Evolutionary conservation across 2,329 filamentous ascomycete species (phyloP).

Genomic region (Penicillium sp.): DNA sequence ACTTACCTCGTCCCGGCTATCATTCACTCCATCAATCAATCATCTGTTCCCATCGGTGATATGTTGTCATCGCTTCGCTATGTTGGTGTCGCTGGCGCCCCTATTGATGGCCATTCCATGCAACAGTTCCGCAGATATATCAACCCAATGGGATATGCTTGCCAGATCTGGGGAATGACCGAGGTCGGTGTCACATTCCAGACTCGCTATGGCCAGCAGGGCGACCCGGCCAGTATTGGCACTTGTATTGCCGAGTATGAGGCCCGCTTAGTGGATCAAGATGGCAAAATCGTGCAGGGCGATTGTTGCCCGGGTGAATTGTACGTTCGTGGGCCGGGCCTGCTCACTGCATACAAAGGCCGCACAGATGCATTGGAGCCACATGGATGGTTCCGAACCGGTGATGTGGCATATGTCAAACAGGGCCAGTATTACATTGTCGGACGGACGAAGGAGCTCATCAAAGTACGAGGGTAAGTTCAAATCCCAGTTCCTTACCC

Average conservation of each 20-base stretch:
- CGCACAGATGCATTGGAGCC: slow-evolving; percentile 36
- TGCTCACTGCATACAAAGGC: slow-evolving; percentile 40
- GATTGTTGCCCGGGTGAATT: slow-evolving; percentile 42
- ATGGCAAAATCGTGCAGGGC: slow-evolving; percentile 30
- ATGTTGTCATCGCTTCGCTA: slow-evolving; percentile 44
- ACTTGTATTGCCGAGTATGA: slow-evolving; percentile 43
- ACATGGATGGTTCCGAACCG: slow-evolving; percentile 46
- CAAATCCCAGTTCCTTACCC: background rate
- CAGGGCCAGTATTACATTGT: slow-evolving; percentile 41
- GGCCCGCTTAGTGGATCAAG: slow-evolving; percentile 35
- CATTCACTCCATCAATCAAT: slow-evolving; percentile 37
- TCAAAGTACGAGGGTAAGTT: slow-evolving; percentile 47
- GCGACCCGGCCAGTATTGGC: slow-evolving; percentile 50
- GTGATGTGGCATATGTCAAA: slow-evolving; percentile 41
- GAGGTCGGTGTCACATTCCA: slow-evolving; percentile 50
- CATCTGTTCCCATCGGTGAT: slow-evolving; percentile 21
- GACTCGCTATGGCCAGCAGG: slow-evolving; percentile 39
- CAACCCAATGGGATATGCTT: slow-evolving; percentile 41
- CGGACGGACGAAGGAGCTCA: slow-evolving; percentile 45
- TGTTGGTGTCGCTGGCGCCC: slow-evolving; percentile 51
- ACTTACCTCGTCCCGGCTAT: slow-evolving; percentile 50
- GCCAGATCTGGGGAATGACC: slow-evolving; percentile 56
- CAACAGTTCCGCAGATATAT: slow-evolving; percentile 44
- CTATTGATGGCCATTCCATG: slow-evolving; percentile 45
- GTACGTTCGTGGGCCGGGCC: slow-evolving; percentile 39